phyloP scores from a whole-genome alignment of 2,329 filamentous ascomycete genomes.

The Hypoxylon sp. region DNA sequence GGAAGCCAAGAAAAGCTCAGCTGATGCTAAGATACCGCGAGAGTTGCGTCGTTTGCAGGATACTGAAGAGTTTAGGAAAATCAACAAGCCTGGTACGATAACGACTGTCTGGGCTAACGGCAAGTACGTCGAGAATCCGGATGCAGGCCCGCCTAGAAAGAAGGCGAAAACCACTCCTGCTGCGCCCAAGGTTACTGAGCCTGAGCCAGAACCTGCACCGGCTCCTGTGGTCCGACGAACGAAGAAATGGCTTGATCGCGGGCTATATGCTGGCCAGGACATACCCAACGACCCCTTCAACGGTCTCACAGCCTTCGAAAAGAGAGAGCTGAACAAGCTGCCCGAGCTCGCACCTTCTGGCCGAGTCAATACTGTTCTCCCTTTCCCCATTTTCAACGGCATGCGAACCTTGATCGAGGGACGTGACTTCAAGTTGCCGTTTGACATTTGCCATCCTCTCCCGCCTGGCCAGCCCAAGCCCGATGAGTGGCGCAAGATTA shows the following conservation, averaged over 20 bases:
- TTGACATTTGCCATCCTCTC: constrained; percentile 86
- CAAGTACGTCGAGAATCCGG: constrained; percentile 58
- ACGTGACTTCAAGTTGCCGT: constrained; percentile 88
- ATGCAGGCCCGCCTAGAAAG: constrained; percentile 46
- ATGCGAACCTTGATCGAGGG: constrained; percentile 74
- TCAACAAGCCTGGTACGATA: constrained; percentile 65
- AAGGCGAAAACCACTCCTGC: constrained; percentile 45
- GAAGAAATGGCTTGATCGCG: constrained; percentile 83
- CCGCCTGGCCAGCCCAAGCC: constrained; percentile 88
- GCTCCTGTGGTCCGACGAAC: constrained; percentile 55
- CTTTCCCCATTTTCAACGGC: constrained; percentile 80
- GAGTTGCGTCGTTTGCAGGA: constrained; percentile 68
- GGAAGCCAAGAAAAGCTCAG: constrained; percentile 54
- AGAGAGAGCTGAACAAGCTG: constrained; percentile 57
- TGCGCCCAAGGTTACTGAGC: constrained; percentile 46
- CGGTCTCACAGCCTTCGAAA: constrained; percentile 59
- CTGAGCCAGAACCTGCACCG: constrained; percentile 46
- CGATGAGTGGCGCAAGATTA: constrained; percentile 90
- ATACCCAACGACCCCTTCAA: constrained; percentile 56
- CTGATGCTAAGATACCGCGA: constrained; percentile 54
- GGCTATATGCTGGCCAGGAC: constrained; percentile 86
- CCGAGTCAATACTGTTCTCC: constrained; percentile 67
- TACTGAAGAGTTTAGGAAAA: constrained; percentile 67
- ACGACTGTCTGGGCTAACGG: constrained; percentile 71
- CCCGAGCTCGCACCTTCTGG: constrained; percentile 57